phyloP scores from a whole-genome alignment of 2,329 filamentous ascomycete genomes.

The Dactylellina sp. region DNA sequence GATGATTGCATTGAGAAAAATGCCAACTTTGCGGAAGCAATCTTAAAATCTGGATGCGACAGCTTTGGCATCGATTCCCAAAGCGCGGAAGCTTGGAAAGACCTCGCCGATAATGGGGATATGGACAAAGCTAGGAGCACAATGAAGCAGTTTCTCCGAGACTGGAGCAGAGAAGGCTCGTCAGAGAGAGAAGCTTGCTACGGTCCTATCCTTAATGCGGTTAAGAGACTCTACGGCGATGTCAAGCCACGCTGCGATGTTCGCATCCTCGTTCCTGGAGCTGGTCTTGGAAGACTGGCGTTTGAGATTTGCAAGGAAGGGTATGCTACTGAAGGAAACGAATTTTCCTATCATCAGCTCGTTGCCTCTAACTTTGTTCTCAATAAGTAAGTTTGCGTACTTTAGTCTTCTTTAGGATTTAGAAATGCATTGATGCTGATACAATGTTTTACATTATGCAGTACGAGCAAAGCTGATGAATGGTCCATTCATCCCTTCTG shows the following conservation, averaged over 20 bases:
- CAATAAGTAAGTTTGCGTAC: conserved; percentile 63
- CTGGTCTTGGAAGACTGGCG: conserved; percentile 86
- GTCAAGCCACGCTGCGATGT: conserved; percentile 62
- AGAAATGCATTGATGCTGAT: background rate
- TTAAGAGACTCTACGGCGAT: conserved; percentile 66
- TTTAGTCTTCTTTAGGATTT: too few species aligned
- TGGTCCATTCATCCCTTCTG: conserved; percentile 87
- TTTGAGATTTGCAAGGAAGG: conserved; percentile 84
- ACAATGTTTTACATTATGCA: conserved; percentile 70
- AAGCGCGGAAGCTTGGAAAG: conserved; percentile 72
- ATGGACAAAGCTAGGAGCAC: conserved; percentile 93
- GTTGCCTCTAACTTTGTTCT: conserved; percentile 77
- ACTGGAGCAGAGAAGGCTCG: conserved; percentile 86
- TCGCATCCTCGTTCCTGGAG: conserved; percentile 85
- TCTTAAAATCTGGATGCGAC: conserved; percentile 76
- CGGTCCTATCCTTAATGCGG: conserved; percentile 75
- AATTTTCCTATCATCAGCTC: conserved; percentile 97
- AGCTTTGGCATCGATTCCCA: conserved; percentile 72
- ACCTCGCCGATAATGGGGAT: conserved; percentile 77
- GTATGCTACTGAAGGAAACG: conserved; percentile 66
- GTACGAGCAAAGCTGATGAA: conserved; percentile 70
- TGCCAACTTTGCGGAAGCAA: conserved; percentile 81
- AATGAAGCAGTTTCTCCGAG: conserved; percentile 90
- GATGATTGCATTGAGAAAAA: conserved; percentile 92
- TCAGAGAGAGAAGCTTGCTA: conserved; percentile 82